These are phyloP conservation scores for Eucalyptus tenuipes DNA, from an alignment of 345 rosid genomes.

Conservation along the genomic window DNA sequence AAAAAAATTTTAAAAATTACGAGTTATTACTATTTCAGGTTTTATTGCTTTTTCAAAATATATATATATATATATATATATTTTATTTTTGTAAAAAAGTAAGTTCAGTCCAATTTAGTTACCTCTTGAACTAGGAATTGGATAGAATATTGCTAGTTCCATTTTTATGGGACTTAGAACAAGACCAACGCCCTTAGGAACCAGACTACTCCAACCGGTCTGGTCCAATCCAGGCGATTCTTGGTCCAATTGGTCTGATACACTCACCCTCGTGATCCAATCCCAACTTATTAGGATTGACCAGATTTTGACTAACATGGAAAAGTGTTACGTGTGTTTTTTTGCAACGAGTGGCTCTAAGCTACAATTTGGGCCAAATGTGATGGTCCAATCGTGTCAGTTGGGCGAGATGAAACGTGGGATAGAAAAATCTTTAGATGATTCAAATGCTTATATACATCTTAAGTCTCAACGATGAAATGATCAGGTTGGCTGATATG, in stretches of 20 bases:
- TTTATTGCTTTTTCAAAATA: too few relatives aligned
- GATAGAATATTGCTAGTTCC: accelerated
- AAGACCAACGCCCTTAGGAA: accelerated
- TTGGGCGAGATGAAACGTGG: not conserved
- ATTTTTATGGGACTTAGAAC: too few relatives aligned
- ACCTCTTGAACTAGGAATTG: accelerated
- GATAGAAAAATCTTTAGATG: not conserved
- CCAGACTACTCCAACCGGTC: accelerated
- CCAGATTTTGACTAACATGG: not conserved
- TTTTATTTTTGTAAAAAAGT: too few relatives aligned
- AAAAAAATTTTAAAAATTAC: too few relatives aligned
- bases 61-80: too few relatives aligned
- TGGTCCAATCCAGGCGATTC: accelerated
- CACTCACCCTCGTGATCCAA: not conserved
- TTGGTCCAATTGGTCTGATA: accelerated
- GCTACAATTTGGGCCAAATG: not conserved
- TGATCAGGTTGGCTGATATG: accelerated
- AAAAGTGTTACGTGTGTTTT: not conserved
- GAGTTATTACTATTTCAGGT: too few relatives aligned
- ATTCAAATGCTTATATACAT: not conserved
- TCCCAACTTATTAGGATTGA: not conserved
- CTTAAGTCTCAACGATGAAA: accelerated
- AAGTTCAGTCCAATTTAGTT: accelerated
- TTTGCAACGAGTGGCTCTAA: not conserved
- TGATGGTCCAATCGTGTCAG: accelerated